phyloP scores from a whole-genome alignment of 768 basidiomycete species.

The Boletus tomentosulus region DNA sequence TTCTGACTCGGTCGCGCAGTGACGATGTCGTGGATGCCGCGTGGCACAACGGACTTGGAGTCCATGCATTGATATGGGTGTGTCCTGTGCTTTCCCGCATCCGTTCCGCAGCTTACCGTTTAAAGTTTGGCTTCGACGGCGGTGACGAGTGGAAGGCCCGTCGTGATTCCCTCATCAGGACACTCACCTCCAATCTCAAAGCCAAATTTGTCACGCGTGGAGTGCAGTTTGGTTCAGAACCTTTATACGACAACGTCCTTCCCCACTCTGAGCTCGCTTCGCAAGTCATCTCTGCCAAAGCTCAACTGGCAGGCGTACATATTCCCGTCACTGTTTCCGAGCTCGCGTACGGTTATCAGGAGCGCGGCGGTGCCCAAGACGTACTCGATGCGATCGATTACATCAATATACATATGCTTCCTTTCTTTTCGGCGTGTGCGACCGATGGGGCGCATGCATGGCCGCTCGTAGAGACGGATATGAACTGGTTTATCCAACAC shows the following conservation, averaged over 20 bases:
- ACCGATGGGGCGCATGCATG: conserved; percentile 52
- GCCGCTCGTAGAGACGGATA: conserved; percentile 55
- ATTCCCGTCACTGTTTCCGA: conserved; percentile 71
- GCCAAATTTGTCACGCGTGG: conserved; percentile 63
- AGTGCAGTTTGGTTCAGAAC: conserved; percentile 70
- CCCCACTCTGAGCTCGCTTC: conserved; percentile 43
- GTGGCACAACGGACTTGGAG: conserved; percentile 61
- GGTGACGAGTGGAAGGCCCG: conserved; percentile 48
- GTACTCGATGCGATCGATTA: conserved; percentile 58
- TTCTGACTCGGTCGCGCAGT: conserved; percentile 21
- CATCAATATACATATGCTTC: conserved; percentile 68
- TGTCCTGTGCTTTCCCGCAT: conserved; percentile 9
- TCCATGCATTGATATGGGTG: conserved; percentile 75
- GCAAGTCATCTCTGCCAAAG: conserved; percentile 49
- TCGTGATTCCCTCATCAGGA: conserved; percentile 47
- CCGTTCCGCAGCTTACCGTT: not conserved
- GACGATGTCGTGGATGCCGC: conserved; percentile 66
- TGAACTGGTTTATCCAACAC: conserved; percentile 65
- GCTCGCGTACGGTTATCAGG: conserved; percentile 57
- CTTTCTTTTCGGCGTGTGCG: conserved; percentile 48
- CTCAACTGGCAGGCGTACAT: conserved; percentile 45
- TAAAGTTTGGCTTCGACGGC: conserved; percentile 38
- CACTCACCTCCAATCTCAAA: conserved; percentile 55
- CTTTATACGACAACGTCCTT: conserved; percentile 57
- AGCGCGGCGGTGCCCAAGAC: conserved; percentile 45